These are phyloP conservation scores for Calonectria hawksworthii DNA, from an alignment of 2,329 filamentous ascomycete genomes.

Conservation along the genomic window DNA sequence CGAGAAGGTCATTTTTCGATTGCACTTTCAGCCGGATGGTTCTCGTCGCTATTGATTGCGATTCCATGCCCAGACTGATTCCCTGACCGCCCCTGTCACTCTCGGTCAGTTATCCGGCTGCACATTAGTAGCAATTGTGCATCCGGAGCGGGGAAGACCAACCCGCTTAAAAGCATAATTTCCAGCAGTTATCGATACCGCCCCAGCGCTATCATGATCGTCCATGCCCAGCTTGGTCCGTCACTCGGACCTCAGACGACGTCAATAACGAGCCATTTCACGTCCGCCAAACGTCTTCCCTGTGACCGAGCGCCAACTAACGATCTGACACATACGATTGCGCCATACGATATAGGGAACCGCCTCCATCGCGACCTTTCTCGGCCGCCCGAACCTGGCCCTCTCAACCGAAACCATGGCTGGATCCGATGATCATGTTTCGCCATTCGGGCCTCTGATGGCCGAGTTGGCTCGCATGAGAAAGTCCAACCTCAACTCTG, in stretches of 20 bases:
- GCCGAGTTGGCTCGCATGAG: slow-evolving; percentile 82
- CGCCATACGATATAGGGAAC: background rate
- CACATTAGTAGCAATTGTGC: background rate
- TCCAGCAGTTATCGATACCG: slow-evolving; percentile 42
- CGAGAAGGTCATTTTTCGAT: background rate
- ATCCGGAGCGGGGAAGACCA: slow-evolving; percentile 11
- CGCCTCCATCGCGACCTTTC: background rate
- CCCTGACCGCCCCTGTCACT: background rate
- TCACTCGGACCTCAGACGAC: slow-evolving; percentile 40
- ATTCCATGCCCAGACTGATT: background rate
- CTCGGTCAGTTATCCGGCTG: background rate
- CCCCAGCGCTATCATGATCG: slow-evolving; percentile 30
- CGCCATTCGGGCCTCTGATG: slow-evolving; percentile 70
- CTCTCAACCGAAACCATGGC: slow-evolving; percentile 45
- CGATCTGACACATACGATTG: background rate
- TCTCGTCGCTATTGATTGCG: background rate
- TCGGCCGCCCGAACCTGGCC: background rate
- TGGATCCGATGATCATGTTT: slow-evolving; percentile 53
- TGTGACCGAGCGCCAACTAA: background rate
- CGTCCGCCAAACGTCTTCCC: background rate
- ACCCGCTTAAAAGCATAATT: slow-evolving; percentile 39
- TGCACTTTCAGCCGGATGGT: background rate
- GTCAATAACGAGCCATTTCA: slow-evolving; percentile 32
- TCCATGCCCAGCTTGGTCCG: slow-evolving; percentile 23
- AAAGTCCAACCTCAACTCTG: slow-evolving; percentile 76